Conservation (phyloP, 2,329 filamentous ascomycete genomes). For the Calonectria hongkongensis region DNA sequence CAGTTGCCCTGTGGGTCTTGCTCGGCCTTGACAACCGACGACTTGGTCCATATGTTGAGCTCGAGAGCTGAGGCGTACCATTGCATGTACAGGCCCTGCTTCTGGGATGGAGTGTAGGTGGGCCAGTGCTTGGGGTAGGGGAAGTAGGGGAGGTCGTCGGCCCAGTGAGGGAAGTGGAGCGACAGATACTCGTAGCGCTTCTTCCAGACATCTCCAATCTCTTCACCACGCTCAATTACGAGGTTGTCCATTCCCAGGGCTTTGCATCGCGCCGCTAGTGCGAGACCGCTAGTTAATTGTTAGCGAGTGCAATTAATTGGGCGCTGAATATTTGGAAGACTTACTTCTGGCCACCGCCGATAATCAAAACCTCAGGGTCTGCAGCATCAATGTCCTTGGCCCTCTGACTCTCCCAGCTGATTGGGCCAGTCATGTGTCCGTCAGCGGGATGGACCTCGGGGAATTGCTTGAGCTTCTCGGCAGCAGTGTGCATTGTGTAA, state of each 20-base stretch:
- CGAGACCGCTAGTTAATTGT: not conserved
- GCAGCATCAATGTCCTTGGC: conserved; percentile 2
- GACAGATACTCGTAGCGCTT: conserved; percentile 11
- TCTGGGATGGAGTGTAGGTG: conserved; percentile 1
- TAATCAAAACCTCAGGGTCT: not conserved
- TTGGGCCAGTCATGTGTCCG: conserved; percentile 6
- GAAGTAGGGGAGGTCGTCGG: conserved; percentile 2
- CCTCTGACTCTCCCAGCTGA: conserved; percentile 14
- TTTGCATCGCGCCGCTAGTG: conserved; percentile 2
- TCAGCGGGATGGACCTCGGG: not conserved
- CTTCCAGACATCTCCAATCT: conserved; percentile 5
- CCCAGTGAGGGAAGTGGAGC: conserved; percentile 9
- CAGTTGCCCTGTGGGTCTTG: conserved; percentile 7
- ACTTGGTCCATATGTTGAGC: conserved; percentile 7
- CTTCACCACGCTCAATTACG: not conserved
- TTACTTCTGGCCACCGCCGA: conserved; percentile 8
- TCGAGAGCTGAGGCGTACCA: conserved; percentile 14
- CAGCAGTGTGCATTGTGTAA: conserved; percentile 3
- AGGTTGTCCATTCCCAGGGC: not conserved
- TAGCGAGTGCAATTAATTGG: not conserved
- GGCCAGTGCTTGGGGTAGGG: conserved; percentile 12
- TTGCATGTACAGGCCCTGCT: conserved; percentile 2
- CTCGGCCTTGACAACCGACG: conserved; percentile 4
- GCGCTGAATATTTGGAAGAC: not conserved
- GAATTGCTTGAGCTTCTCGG: not conserved